These are phyloP conservation scores for Coccomyxa sp. DNA, from an alignment of 139 green algal species.

Conservation along the genomic window DNA sequence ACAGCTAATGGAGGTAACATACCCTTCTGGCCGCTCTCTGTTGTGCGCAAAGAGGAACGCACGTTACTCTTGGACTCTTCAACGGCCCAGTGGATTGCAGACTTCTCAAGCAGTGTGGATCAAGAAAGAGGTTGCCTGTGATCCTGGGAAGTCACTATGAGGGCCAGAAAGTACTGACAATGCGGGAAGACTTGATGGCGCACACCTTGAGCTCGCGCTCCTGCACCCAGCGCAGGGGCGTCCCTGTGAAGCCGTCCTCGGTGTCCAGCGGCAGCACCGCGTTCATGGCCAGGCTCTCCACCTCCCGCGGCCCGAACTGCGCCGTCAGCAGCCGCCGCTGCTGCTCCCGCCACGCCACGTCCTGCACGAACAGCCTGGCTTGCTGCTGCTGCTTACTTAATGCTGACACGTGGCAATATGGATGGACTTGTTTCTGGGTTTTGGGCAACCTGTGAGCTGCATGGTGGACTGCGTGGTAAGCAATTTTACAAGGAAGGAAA, in stretches of 20 bases:
- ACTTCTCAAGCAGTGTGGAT: too few species aligned
- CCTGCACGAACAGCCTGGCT: slow-evolving; percentile 23
- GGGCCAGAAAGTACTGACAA: background rate
- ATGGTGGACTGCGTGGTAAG: too few species aligned
- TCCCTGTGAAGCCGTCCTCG: background rate
- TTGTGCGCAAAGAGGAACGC: too few species aligned
- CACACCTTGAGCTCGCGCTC: slow-evolving; percentile 14
- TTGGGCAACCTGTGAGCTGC: too few species aligned
- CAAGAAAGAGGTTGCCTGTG: too few species aligned
- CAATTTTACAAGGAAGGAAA: background rate
- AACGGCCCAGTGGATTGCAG: too few species aligned
- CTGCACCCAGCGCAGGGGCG: slow-evolving; percentile 24
- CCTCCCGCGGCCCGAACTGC: slow-evolving; percentile 51
- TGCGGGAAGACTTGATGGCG: background rate
- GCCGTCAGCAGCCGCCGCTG: slow-evolving; percentile 48
- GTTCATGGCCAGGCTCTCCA: slow-evolving; percentile 46
- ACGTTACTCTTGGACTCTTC: too few species aligned
- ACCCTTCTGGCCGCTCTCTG: too few species aligned
- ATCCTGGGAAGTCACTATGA: background rate
- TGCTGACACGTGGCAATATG: too few species aligned
- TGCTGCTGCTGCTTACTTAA: too few species aligned
- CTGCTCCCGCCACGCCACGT: slow-evolving; percentile 58
- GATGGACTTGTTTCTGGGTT: too few species aligned
- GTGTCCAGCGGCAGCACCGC: slow-evolving; percentile 23
- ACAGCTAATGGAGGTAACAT: too few species aligned